phyloP scores from a whole-genome alignment of 495 filamentous ascomycete genomes.

The Jackrogersella multiformis region DNA sequence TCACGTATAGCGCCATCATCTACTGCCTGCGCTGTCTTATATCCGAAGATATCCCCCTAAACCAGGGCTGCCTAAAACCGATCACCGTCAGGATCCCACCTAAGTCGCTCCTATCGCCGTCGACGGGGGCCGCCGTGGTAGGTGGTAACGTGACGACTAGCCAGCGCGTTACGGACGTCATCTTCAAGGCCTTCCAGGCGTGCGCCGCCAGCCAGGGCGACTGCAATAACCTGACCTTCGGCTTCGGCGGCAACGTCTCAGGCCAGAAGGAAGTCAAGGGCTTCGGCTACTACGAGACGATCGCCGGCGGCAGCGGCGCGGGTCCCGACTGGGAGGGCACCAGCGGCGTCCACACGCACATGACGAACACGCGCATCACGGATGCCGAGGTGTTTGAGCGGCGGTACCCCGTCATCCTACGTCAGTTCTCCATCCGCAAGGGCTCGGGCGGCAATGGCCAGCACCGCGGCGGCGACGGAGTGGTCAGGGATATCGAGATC shows the following conservation, averaged over 20 bases:
- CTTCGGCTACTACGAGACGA: slow-evolving; percentile 98
- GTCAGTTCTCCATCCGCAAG: slow-evolving; percentile 79
- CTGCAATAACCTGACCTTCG: slow-evolving; percentile 90
- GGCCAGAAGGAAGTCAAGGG: slow-evolving; percentile 70
- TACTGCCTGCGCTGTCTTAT: slow-evolving; percentile 95
- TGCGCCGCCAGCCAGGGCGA: slow-evolving; percentile 92
- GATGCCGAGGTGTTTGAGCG: slow-evolving; percentile 96
- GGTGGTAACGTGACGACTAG: slow-evolving; percentile 93
- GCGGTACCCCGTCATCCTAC: slow-evolving; percentile 86
- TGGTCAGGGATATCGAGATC: slow-evolving; percentile 95
- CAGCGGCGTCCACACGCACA: slow-evolving; percentile 91
- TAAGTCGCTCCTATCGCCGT: slow-evolving; percentile 84
- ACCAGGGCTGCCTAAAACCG: slow-evolving; percentile 93
- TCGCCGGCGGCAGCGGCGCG: slow-evolving; percentile 91
- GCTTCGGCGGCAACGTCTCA: slow-evolving; percentile 81
- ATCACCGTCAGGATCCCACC: slow-evolving; percentile 87
- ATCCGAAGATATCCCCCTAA: slow-evolving; percentile 91
- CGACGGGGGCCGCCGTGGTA: slow-evolving; percentile 88
- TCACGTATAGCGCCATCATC: slow-evolving; percentile 95
- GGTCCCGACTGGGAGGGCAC: slow-evolving; percentile 89
- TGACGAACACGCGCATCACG: slow-evolving; percentile 99
- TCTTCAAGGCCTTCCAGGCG: slow-evolving; percentile 88
- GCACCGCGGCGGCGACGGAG: slow-evolving; percentile 87
- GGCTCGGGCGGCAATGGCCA: slow-evolving; percentile 77
- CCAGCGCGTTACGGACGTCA: slow-evolving; percentile 93